Percentiles rank a stretch among this genome's conserved stretches.
Evolutionary conservation across 805 yeast genomes (phyloP).

Genomic region (Suhomyces sp.): DNA sequence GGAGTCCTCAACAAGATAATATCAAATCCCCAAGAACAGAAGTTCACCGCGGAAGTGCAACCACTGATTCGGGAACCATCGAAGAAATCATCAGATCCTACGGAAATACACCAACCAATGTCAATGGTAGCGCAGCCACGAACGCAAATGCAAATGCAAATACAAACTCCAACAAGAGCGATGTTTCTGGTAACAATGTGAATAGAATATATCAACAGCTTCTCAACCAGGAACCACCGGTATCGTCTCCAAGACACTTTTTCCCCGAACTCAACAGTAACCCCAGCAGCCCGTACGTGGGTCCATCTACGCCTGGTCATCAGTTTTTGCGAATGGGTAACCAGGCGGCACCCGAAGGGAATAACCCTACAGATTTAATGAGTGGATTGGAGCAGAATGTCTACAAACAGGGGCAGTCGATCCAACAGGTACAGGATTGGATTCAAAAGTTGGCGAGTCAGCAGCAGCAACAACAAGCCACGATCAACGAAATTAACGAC

Average conservation of each 20-base stretch:
- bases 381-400: constrained; percentile 48
- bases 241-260: constrained; percentile 32
- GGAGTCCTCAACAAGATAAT: constrained; percentile 13
- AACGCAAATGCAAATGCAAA: too few species aligned
- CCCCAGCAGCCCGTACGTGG: constrained; percentile 5
- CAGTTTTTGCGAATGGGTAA: constrained; percentile 11
- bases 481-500: constrained; percentile 12
- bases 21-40: constrained; percentile 5
- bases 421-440: constrained; percentile 60
- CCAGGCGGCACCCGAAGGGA: constrained; percentile 6
- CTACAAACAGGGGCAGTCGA: constrained; percentile 49
- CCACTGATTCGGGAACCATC: constrained; percentile 11
- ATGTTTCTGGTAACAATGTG: constrained; percentile 15
- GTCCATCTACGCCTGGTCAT: constrained; percentile 8
- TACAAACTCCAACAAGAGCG: too few species aligned
- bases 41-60: constrained; percentile 5
- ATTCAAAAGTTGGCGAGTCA: constrained; percentile 34
- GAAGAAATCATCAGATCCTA: constrained; percentile 33
- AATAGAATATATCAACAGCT: constrained; percentile 34
- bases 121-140: too few species aligned
- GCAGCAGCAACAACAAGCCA: constrained; percentile 14
- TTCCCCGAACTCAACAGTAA: constrained; percentile 31
- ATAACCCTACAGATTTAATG: constrained; percentile 16
- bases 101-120: constrained; percentile 16
- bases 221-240: constrained; percentile 24